Conservation (phyloP, 2,329 filamentous ascomycete species). For the Domatiomyces globalis region DNA sequence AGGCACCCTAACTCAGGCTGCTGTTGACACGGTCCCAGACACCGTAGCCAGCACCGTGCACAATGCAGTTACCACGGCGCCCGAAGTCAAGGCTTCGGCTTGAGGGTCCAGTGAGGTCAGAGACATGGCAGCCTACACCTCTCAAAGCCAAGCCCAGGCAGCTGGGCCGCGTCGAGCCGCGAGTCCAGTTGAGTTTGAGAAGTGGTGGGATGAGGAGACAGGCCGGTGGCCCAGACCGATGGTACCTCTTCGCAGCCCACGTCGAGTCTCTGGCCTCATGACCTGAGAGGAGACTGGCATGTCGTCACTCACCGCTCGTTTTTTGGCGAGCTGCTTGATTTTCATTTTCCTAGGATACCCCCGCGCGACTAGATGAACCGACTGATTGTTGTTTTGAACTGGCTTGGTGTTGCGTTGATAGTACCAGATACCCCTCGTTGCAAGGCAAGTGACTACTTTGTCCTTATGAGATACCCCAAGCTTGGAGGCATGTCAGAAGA, state of each 20-base stretch:
- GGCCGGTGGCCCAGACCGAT: conserved; percentile 5
- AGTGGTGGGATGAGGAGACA: conserved; percentile 20
- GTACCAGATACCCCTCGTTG: background rate
- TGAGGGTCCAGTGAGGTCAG: conserved; percentile 21
- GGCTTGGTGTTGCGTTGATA: background rate
- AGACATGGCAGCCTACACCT: conserved; percentile 17
- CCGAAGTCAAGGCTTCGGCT: conserved; percentile 18
- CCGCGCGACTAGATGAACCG: background rate
- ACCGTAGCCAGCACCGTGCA: conserved; percentile 6
- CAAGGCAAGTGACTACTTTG: background rate
- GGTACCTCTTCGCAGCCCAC: conserved; percentile 17
- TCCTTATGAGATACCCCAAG: background rate
- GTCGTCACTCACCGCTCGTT: background rate
- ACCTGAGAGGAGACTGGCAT: conserved; percentile 8
- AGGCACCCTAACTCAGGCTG: conserved; percentile 7
- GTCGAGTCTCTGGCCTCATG: conserved; percentile 20
- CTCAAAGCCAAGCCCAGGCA: conserved; percentile 13
- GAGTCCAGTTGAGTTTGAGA: conserved; percentile 20
- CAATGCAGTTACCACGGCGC: conserved; percentile 7
- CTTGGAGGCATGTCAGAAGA: background rate
- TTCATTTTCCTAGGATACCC: background rate
- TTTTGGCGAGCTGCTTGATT: background rate
- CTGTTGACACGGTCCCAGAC: conserved; percentile 12
- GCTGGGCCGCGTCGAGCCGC: conserved; percentile 15
- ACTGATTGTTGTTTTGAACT: background rate